Conservation (phyloP, 1,284 basidiomycete species). For the Fomitopsis schrenkii region DNA sequence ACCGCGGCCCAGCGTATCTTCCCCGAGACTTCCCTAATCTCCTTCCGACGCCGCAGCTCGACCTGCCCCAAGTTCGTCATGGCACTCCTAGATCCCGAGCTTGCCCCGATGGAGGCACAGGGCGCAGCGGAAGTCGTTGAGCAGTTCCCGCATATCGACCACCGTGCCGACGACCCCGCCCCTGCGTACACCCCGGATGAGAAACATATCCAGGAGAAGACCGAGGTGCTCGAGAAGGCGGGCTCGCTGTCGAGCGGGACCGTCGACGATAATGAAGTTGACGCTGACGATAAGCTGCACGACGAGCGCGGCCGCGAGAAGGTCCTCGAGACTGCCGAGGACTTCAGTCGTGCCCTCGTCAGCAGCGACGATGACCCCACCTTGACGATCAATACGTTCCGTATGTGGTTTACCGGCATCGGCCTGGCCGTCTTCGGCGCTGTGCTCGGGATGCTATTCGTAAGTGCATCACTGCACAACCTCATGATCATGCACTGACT, state of each 20-base stretch:
- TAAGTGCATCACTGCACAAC: conserved; percentile 22
- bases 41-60: not conserved
- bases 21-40: not conserved
- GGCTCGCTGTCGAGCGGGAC: not conserved
- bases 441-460: conserved; percentile 56
- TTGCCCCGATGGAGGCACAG: conserved; percentile 4
- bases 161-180: not conserved
- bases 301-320: conserved; percentile 31
- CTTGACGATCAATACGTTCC: conserved; percentile 44
- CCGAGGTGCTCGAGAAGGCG: not conserved
- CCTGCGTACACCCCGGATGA: not conserved
- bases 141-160: not conserved
- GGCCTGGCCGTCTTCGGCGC: conserved; percentile 52
- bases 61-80: not conserved
- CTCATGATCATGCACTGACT: not conserved
- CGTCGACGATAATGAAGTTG: conserved; percentile 3
- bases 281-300: not conserved
- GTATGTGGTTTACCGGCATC: conserved; percentile 45
- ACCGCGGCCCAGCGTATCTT: not conserved
- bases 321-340: conserved; percentile 43
- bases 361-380: conserved; percentile 57
- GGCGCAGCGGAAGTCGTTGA: not conserved
- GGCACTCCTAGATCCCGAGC: conserved; percentile 7
- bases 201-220: conserved; percentile 1
- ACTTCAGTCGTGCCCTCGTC: conserved; percentile 45